These are phyloP conservation scores for Solanum hybrid DNA, from an alignment of 305 asterid species.

Conservation along the genomic window DNA sequence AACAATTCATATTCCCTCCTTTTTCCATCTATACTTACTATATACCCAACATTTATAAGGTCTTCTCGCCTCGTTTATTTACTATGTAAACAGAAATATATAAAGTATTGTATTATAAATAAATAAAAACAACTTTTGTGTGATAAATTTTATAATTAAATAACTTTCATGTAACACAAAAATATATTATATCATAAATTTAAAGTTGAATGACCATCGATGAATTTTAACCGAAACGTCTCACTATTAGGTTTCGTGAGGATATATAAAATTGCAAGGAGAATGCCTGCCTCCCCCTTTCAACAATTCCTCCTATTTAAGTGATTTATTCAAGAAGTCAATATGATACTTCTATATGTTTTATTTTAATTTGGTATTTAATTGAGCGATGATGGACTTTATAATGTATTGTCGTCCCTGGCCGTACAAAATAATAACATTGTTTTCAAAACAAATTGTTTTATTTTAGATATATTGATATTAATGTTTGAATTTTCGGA, in stretches of 20 bases:
- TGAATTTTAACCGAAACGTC: not conserved
- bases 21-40: too few relatives aligned
- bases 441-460: not conserved
- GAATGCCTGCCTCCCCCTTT: not conserved
- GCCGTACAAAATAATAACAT: not conserved
- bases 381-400: not conserved
- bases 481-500: not conserved
- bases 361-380: not conserved
- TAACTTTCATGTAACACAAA: not conserved
- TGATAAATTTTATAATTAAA: too few relatives aligned
- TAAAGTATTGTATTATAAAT: too few relatives aligned
- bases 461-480: not conserved
- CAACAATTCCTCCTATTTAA: not conserved
- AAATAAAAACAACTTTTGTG: too few relatives aligned
- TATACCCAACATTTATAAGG: not conserved
- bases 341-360: not conserved
- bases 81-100: not conserved
- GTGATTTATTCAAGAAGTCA: not conserved
- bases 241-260: not conserved
- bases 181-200: not conserved
- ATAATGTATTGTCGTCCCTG: not conserved
- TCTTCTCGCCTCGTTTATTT: not conserved
- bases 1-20: too few relatives aligned
- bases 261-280: not conserved
- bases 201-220: not conserved